Base-by-base conservation (phyloP, 2,329 filamentous ascomycete genomes). In the Dothideomycetidae sp. region DNA sequence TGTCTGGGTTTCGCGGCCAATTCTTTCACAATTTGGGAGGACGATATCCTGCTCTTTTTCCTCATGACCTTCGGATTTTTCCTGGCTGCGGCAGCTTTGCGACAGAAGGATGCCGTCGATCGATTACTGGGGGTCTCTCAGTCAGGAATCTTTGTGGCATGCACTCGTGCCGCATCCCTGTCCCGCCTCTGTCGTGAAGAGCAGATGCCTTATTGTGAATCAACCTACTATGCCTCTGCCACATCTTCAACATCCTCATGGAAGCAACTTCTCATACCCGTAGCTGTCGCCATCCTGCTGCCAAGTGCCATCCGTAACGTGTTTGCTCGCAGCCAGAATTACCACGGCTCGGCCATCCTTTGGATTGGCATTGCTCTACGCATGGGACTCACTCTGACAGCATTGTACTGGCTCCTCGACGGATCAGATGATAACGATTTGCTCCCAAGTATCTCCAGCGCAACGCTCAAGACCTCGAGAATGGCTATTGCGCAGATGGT, bases 11-110 rank as follows among this genome's bases (percentile, higher is more conserved):
- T 96, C 55, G 88, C 88, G 0, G 90, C 90, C 3, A 98, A 98
- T 60, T 98, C 90, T 0, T 98, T 86, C 60, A 96, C 88, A 0
- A 93, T 98, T 47, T 98, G 90, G 86, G 90, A 98, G 61, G 90
- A 98, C 52, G 81, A 84, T 10, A 94, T 94, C 39, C 69, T 93
- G 3, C 67, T 93, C 3, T 93, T 93, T 62, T 88, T 96, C 61
- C 72, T 94, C 41, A 75, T 76, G 2, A 90, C 86, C 0, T 94
- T 96, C 53, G 86, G 85, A 18, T 58, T 85, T 5, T 67, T 78
- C n/a, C 73, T 79, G 23, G 71, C 80, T 10, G 59, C 83, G 10
- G 76, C 79, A 2, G 86, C 86, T 1, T 69, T 93, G 50, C 74
- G 82, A 11, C 76, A 85, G 45, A 69, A 75, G 36, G 67, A 70